Evolutionary conservation across 805 yeast genomes (phyloP).

Genomic region (Suhomyces sp.): DNA sequence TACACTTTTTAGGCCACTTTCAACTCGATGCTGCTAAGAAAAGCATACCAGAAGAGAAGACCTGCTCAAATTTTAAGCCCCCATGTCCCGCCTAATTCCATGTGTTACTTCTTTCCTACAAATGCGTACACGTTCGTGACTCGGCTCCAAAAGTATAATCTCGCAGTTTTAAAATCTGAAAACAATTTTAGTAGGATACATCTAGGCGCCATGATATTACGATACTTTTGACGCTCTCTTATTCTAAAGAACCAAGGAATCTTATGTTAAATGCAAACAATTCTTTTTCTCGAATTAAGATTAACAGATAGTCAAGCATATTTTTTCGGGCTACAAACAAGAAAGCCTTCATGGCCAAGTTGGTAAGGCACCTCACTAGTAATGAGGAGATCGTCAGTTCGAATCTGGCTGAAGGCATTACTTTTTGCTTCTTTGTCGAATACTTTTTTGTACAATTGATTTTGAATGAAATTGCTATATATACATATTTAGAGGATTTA

Average conservation of each 20-base stretch:
- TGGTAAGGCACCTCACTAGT: conserved; percentile 20
- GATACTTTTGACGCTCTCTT: no score
- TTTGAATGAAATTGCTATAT: not conserved
- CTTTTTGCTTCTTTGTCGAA: conserved; percentile 9
- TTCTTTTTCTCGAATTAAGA: not conserved
- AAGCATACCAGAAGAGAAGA: no score
- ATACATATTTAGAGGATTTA: not conserved
- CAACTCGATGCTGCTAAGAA: not conserved
- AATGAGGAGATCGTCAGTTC: conserved; percentile 20
- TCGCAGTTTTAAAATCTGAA: not conserved
- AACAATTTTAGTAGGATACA: no score
- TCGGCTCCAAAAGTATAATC: not conserved
- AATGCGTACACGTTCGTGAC: not conserved
- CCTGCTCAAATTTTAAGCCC: not conserved
- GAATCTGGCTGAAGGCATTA: conserved; percentile 18
- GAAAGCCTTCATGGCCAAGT: conserved; percentile 16
- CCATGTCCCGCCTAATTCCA: not conserved
- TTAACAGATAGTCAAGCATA: no score
- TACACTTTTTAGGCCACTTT: not conserved
- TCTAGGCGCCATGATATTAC: no score
- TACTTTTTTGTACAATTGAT: no score
- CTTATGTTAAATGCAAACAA: no score
- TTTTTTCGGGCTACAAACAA: not conserved
- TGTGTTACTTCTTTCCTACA: not conserved
- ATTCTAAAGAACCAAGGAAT: no score